Conservation (phyloP, 768 basidiomycete genomes). For the Leccinum arenicola region DNA sequence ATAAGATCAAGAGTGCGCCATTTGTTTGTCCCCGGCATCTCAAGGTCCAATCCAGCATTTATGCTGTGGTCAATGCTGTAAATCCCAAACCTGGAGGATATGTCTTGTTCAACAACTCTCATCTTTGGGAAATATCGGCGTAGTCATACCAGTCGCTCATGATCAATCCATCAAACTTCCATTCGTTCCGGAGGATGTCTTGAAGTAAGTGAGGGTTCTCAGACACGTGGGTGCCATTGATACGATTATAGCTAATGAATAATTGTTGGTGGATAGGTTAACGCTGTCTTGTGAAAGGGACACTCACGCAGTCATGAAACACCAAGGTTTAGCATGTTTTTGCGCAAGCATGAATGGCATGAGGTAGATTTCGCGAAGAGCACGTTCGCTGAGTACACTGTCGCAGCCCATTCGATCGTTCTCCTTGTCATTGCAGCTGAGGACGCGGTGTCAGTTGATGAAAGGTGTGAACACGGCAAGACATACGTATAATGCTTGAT, state of each 20-base stretch:
- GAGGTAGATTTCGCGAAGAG: conserved; percentile 58
- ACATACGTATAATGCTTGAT: conserved; percentile 83
- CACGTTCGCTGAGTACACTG: conserved; percentile 46
- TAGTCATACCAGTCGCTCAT: conserved; percentile 77
- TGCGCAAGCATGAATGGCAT: conserved; percentile 61
- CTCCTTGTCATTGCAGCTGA: conserved; percentile 78
- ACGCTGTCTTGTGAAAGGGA: background rate
- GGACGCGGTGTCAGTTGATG: background rate
- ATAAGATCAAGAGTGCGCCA: conserved; percentile 73
- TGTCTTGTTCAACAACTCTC: background rate
- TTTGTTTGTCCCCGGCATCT: conserved; percentile 77
- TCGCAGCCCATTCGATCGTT: conserved; percentile 67
- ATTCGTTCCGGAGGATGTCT: conserved; percentile 67
- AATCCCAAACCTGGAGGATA: conserved; percentile 57
- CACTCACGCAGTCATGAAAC: conserved; percentile 60
- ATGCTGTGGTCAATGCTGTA: conserved; percentile 63
- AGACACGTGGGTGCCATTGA: conserved; percentile 71
- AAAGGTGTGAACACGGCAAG: background rate
- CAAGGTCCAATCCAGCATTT: conserved; percentile 78
- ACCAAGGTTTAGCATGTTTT: conserved; percentile 51
- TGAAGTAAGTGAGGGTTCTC: conserved; percentile 61
- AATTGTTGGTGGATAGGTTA: background rate
- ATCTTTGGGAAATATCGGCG: background rate
- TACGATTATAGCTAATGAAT: conserved; percentile 57
- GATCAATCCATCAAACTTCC: conserved; percentile 68